Evolutionary conservation across 768 basidiomycete genomes (phyloP).

Genomic region (Porpolomopsis calyptriformis): DNA sequence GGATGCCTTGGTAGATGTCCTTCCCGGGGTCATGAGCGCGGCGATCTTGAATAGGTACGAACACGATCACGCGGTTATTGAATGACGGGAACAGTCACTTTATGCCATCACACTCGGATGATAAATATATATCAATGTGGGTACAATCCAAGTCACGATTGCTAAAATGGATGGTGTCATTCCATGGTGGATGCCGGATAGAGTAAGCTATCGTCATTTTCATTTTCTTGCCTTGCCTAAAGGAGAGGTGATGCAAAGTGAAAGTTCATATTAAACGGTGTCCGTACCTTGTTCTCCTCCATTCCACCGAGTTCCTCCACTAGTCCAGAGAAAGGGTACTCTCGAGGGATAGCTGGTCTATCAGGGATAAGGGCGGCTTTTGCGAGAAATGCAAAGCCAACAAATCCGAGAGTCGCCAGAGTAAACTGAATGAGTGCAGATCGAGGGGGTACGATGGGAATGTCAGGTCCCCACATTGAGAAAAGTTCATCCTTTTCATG

Average conservation of each 20-base stretch:
- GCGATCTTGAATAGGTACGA: no score
- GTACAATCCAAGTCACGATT: not conserved
- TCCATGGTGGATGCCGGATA: no score
- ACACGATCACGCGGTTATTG: no score
- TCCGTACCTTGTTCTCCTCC: conserved; percentile 64
- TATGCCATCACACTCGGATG: not conserved
- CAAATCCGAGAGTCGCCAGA: conserved; percentile 51
- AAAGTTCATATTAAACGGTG: not conserved
- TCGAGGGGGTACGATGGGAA: conserved; percentile 43
- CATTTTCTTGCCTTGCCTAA: conserved; percentile 30
- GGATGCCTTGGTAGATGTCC: no score
- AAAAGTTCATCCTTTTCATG: conserved; percentile 73
- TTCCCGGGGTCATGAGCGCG: no score
- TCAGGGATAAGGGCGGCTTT: conserved; percentile 49
- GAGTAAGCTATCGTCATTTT: conserved; percentile 20
- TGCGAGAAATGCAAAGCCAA: conserved; percentile 49
- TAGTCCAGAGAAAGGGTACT: conserved; percentile 70
- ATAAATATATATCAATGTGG: not conserved
- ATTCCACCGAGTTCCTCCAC: conserved; percentile 69
- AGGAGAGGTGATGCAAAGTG: conserved; percentile 5
- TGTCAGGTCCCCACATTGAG: conserved; percentile 84
- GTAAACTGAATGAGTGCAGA: conserved; percentile 57
- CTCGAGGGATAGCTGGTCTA: conserved; percentile 54
- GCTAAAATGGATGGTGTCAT: not conserved
- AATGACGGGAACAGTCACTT: no score